Conservation (phyloP, 2,329 filamentous ascomycete species). For the Magnaporthiopsis rhizophila region DNA sequence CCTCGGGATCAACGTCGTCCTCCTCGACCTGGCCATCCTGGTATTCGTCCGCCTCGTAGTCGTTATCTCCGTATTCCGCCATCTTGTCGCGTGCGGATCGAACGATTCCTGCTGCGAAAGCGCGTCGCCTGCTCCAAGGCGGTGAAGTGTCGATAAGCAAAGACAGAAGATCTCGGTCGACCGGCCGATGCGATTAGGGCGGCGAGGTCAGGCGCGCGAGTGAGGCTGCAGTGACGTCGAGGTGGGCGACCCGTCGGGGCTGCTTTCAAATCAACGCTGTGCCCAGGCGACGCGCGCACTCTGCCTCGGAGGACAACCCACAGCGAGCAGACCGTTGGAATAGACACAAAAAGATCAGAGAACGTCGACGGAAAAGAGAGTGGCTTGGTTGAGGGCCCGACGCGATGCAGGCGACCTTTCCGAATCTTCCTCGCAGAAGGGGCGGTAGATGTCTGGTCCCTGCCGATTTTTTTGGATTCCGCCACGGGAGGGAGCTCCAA, state of each 20-base stretch:
- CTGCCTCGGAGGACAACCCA: background rate
- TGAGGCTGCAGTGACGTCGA: background rate
- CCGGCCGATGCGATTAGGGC: background rate
- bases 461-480: background rate
- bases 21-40: conserved; percentile 63
- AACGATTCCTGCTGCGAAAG: background rate
- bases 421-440: background rate
- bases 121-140: background rate
- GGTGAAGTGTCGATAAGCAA: background rate
- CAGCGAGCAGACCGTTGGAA: background rate
- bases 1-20: conserved; percentile 48
- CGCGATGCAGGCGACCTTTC: background rate
- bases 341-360: background rate
- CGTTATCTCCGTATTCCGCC: conserved; percentile 27
- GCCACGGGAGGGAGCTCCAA: background rate
- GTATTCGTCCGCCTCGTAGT: conserved; percentile 33
- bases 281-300: background rate
- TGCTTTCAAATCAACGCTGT: background rate
- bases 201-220: no score
- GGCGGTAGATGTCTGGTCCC: background rate
- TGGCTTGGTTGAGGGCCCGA: background rate
- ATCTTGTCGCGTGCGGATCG: background rate
- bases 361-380: background rate
- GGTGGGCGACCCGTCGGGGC: background rate
- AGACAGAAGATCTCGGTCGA: background rate